Conservation (phyloP, 306 rosid genomes). For the Alnus rubra region DNA sequence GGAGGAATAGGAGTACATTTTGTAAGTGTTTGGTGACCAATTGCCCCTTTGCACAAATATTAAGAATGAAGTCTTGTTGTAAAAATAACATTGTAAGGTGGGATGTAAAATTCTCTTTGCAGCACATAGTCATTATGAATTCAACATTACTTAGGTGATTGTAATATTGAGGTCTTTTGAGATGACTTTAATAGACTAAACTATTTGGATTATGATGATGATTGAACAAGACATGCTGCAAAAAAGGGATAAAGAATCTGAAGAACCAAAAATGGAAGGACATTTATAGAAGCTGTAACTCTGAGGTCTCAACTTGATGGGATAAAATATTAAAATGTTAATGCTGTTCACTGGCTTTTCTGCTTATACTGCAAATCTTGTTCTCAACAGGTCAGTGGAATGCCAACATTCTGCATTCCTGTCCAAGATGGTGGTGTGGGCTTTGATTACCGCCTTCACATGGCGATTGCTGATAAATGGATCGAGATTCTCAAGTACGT, state of each 20-base stretch:
- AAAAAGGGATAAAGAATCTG: neutral
- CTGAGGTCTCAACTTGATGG: slow-evolving; percentile 15
- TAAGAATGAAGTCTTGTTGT: neutral
- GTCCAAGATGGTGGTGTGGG: slow-evolving; percentile 90
- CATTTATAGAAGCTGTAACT: neutral
- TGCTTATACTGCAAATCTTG: slow-evolving; percentile 12
- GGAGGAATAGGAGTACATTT: neutral
- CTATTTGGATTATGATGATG: neutral
- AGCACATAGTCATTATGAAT: neutral
- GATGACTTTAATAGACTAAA: neutral
- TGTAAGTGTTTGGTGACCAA: neutral
- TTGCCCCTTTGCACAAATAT: neutral
- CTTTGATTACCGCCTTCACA: slow-evolving; percentile 92
- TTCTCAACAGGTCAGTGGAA: slow-evolving; percentile 89
- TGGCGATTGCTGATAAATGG: slow-evolving; percentile 99
- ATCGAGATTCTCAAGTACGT: slow-evolving; percentile 87
- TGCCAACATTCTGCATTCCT: slow-evolving; percentile 91
- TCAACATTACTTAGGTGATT: neutral
- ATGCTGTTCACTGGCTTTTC: neutral
- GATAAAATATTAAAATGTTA: neutral
- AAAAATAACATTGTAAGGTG: neutral
- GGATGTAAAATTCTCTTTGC: neutral
- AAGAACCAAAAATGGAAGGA: neutral
- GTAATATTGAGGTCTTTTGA: neutral
- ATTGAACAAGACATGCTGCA: neutral